These are phyloP conservation scores for Peronospora belbahrii DNA, from an alignment of 352 stramenopile genomes.

Conservation along the genomic window DNA sequence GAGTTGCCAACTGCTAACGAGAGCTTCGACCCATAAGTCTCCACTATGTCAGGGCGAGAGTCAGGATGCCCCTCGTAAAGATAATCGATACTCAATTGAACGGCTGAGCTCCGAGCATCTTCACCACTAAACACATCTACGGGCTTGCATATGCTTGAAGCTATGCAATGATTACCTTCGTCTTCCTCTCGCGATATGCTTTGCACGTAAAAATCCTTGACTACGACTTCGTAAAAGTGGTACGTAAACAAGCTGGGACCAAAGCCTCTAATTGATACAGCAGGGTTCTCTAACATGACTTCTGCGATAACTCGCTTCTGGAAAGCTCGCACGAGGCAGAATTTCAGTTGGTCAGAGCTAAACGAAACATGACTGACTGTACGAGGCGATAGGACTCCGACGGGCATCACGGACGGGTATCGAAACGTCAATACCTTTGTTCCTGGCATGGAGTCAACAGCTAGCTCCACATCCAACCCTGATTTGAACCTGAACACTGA, in stretches of 20 bases:
- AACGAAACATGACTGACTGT: slow-evolving; percentile 46
- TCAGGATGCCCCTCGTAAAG: slow-evolving; percentile 64
- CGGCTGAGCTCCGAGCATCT: slow-evolving; percentile 11
- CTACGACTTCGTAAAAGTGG: slow-evolving; percentile 61
- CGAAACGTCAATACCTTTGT: slow-evolving; percentile 72
- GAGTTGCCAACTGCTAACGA: slow-evolving; percentile 56
- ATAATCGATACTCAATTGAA: slow-evolving; percentile 61
- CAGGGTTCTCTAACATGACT: slow-evolving; percentile 38
- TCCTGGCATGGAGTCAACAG: slow-evolving; percentile 43
- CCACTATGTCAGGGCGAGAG: slow-evolving; percentile 30
- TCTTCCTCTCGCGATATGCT: slow-evolving; percentile 39
- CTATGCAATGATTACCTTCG: slow-evolving; percentile 54
- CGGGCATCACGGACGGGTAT: slow-evolving; percentile 48
- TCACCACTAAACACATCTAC: slow-evolving; percentile 4
- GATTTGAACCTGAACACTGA: slow-evolving; percentile 47
- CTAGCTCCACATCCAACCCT: slow-evolving; percentile 40
- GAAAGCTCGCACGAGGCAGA: slow-evolving; percentile 61
- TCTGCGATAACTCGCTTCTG: slow-evolving; percentile 57
- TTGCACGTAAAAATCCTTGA: slow-evolving; percentile 73
- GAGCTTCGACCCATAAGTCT: slow-evolving; percentile 69
- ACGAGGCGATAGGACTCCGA: slow-evolving; percentile 47
- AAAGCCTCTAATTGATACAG: slow-evolving; percentile 60
- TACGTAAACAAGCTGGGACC: slow-evolving; percentile 75
- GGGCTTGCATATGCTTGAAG: slow-evolving; percentile 49
- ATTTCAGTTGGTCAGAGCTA: slow-evolving; percentile 48